Evolutionary conservation across 2,329 filamentous ascomycete genomes (phyloP), one percentile per base, ranked within the genome.

Genomic region (Nemania sp.): DNA sequence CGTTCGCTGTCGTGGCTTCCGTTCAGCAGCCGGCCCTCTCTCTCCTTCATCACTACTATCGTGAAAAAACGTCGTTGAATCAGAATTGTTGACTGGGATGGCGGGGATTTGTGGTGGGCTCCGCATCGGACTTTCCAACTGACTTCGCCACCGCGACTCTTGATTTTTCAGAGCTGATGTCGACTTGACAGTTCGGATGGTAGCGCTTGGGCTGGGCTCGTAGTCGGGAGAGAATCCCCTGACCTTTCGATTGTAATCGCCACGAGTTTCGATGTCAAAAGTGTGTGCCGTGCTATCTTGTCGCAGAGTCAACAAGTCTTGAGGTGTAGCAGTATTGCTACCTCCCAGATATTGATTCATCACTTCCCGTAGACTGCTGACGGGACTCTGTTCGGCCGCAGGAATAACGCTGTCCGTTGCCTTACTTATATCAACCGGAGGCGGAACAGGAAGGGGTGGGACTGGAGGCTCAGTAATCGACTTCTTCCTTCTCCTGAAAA

Each of bases 401-500:
- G 71, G 68, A 21, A 73, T 59, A 13, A 71, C 69, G 32, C 71
- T 70, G 9, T 69, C 66, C 21, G 65, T 66, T 13, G 60, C 51
- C 42, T 66, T 67, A n/a, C 29, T 57, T 9, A 70, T 57, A 47
- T 69, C 69, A 29, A 67, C 59, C 39, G 54, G 70, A 47, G 66
- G 54, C 42, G 66, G 74, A 46, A 73, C 65, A 74, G 75, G 76
- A 68, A 75, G 78, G 62, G 73, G 81, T 60, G 75, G 81, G 34
- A 88, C 75, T 9, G 89, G 87, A 35, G 89, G 87, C 64, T 96
- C 92, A 13, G 87, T 85, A 35, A 92, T 77, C 5, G 93, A 97
- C 83, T 94, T 96, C 84, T 98, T 98, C 65, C 93, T 86, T 61
- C 95, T 85, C 64, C 95, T 86, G 78, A 98, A 98, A 78, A 99